These are phyloP conservation scores for Agastache rugosa DNA, from an alignment of 257 asterid genomes.

Conservation along the genomic window DNA sequence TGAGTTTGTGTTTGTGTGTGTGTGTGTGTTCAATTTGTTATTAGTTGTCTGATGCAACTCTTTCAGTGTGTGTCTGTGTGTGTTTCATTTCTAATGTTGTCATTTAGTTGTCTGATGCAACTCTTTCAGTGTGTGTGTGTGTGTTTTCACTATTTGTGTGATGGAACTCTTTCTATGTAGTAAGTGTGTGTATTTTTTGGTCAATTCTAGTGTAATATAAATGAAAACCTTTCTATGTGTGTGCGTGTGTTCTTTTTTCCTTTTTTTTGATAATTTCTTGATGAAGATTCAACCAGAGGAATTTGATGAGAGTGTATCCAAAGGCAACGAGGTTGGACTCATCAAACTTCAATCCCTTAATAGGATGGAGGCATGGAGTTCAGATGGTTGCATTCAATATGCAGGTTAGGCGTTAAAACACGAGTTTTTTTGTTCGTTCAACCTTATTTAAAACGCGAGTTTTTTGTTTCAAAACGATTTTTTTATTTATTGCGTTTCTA, in stretches of 20 bases:
- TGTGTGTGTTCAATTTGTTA: too few relatives aligned
- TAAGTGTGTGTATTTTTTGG: too few relatives aligned
- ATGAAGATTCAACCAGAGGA: slow-evolving; percentile 70
- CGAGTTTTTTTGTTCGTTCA: neutral
- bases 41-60: neutral
- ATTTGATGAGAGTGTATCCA: slow-evolving; percentile 85
- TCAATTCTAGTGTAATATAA: neutral
- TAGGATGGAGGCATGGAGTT: slow-evolving; percentile 83
- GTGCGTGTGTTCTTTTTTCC: neutral
- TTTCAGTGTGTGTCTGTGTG: neutral
- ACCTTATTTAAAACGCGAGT: too few relatives aligned
- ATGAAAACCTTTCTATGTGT: neutral
- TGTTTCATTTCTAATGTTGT: neutral
- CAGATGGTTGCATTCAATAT: slow-evolving; percentile 91
- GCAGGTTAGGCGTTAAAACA: slow-evolving; percentile 53
- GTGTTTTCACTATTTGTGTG: too few relatives aligned
- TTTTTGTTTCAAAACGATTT: neutral
- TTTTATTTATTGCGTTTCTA: slow-evolving; percentile 21
- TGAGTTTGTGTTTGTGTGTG: neutral
- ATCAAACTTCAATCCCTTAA: slow-evolving; percentile 75
- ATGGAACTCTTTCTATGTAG: too few relatives aligned
- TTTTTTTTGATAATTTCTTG: neutral
- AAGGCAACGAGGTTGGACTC: slow-evolving; percentile 75
- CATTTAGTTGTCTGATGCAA: too few relatives aligned
- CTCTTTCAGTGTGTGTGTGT: too few relatives aligned